A percentile compares a stretch with the other conserved stretches of the same genome.
phyloP scores from a whole-genome alignment of 805 yeast genomes.

The Komagataella pseudopastoris region DNA sequence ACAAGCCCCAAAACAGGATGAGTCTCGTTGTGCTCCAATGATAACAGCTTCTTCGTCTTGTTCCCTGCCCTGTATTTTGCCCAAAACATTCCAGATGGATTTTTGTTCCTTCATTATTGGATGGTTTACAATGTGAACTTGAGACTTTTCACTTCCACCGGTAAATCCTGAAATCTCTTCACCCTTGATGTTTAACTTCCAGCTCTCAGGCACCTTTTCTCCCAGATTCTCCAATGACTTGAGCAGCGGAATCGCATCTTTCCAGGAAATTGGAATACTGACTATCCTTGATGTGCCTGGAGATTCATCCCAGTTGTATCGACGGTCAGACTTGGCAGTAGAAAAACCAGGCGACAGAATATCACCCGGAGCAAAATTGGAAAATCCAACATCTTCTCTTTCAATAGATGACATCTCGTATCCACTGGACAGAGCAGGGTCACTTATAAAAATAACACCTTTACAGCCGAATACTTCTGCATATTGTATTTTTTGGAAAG shows the following conservation, averaged over 20 bases:
- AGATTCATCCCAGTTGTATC: conserved; percentile 25
- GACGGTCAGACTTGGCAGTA: neutral
- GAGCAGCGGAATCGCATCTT: conserved; percentile 41
- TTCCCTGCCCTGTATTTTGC: conserved; percentile 68
- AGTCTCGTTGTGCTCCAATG: conserved; percentile 75
- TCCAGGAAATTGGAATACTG: conserved; percentile 63
- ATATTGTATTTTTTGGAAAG: conserved; percentile 33
- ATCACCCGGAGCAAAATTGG: conserved; percentile 63
- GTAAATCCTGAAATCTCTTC: neutral
- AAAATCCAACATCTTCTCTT: conserved; percentile 40
- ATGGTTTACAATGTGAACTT: conserved; percentile 19
- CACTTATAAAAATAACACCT: conserved; percentile 58
- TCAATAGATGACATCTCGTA: conserved; percentile 33
- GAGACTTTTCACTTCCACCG: conserved; percentile 2
- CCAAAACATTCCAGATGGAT: conserved; percentile 66
- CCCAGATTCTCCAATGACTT: conserved; percentile 23
- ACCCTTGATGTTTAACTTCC: neutral
- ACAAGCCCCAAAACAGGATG: conserved; percentile 63
- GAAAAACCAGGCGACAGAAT: conserved; percentile 58
- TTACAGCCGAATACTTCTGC: conserved; percentile 46
- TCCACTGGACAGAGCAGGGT: conserved; percentile 14
- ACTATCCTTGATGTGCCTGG: conserved; percentile 58
- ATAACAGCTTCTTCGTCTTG: conserved; percentile 61
- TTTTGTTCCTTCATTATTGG: conserved; percentile 41
- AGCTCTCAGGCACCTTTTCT: conserved; percentile 6